Evolutionary conservation across 2,329 filamentous ascomycete species (phyloP), one percentile per base, ranked within the genome.

Genomic region (Fusarium newnesense): DNA sequence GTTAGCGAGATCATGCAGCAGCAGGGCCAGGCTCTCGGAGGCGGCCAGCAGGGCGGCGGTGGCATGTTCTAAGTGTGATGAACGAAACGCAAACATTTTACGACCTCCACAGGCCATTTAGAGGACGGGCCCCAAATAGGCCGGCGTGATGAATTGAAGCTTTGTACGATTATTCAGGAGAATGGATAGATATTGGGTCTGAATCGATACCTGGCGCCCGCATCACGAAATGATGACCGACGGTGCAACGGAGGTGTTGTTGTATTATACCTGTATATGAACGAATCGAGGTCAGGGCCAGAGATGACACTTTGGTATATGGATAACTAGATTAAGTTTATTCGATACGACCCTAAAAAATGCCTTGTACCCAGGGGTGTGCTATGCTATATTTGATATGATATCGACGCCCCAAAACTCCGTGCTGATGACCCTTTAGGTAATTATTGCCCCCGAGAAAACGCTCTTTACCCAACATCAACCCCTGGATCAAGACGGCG

Each of bases 1-100:
- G 94, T 98, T 68, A 96, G 93, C 79, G 95, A 98, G 86, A 94
- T 97, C 86, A 95, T 98, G 91, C 95, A 98, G 85, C 91, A 92
- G 74, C 93, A 97, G 84, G 94, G 93, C 54, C 89, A 91, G 79
- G 88, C 89, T 72, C 89, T 89, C 79, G 89, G 91, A 68, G 88
- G 85, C 44, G 72, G 69, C 19, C 70, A 74, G 39, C 76, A 77
- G 59, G 87, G 85, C 40, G 76, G 77, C 16, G 75, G 79, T 10
- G 60, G 67, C 26, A 57, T 81, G 67, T 81, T 82, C 57, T 81
- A 75, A 76, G 49, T 34, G 24, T 30, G 28, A 39, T 21, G 44
- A 59, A 7, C 26, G 42, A 49, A 42, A 49, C 4, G 19, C 13
- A 15, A 53, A 30, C 8, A 16, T 11, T 42, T 50, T 12, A 61